Evolutionary conservation across 768 basidiomycete genomes (phyloP), one percentile per base, ranked within the genome.

Genomic region (Trametes elegans): DNA sequence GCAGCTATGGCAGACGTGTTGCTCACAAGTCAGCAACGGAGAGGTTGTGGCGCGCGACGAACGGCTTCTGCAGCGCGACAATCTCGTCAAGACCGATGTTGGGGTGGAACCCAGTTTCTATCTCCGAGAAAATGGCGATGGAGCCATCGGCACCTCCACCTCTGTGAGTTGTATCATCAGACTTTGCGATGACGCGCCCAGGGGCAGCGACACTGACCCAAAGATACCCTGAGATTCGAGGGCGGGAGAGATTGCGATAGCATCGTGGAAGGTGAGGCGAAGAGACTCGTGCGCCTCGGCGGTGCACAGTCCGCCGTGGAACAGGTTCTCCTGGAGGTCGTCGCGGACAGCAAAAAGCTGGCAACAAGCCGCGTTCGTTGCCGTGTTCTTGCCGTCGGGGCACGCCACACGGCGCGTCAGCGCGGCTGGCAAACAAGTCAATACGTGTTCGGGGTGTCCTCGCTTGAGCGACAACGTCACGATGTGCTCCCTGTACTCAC

Each of bases 91-190:
- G 55, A 32, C 62, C 62, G 31, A 58, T 49, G 59, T 80, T 79
- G 9, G 77, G 75, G n/a, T 66, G 63, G 64, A 74, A 80, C 5
- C 57, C 52, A 9, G 71, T 65, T 58, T 79, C 79, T 34, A 72
- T 72, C 10, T 71, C 67, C 21, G 64, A 62, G 65, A 81, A 80
- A 3, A 68, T 67, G 49, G 77, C 70, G 55, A 80, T 73, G 5
- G 78, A 79, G 11, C 78, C 80, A 51, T 81, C 79, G 29, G 67
- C 69, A 19, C 70, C 70, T 32, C 64, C 65, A 39, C 69, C 66
- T 26, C 57, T 62, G 42, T n/a, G 23, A 18, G 9, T 2, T 5
- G 7, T 5, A 36, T 28, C 26, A 19, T 45, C 19, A 29, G 34
- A n/a, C 31, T 21, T 31, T 3, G 11, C 39, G 6, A 16, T 44